Conservation (phyloP, 768 basidiomycete genomes). For the Epithele typhae region DNA sequence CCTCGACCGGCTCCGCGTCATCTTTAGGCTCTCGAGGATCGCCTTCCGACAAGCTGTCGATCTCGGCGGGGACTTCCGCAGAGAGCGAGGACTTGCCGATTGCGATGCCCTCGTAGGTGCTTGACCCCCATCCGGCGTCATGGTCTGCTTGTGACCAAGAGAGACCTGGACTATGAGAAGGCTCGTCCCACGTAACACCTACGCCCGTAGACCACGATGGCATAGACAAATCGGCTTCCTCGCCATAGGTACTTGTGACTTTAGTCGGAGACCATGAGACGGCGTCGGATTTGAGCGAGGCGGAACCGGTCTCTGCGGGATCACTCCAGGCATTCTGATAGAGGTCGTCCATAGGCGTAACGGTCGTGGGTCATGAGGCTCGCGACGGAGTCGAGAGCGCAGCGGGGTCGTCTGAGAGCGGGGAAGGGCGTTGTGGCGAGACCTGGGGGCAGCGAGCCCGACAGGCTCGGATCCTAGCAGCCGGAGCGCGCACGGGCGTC, state of each 20-base stretch:
- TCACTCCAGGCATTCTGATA: slow-evolving; percentile 73
- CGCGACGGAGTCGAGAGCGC: not conserved
- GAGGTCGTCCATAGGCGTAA: slow-evolving; percentile 60
- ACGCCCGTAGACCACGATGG: slow-evolving; percentile 54
- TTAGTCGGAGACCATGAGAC: slow-evolving; percentile 7
- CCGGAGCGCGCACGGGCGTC: too few relatives aligned
- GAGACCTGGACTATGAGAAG: slow-evolving; percentile 34
- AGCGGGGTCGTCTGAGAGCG: not conserved
- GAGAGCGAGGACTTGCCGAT: slow-evolving; percentile 24
- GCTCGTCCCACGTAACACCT: slow-evolving; percentile 43
- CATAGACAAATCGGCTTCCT: slow-evolving; percentile 51
- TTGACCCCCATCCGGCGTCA: slow-evolving; percentile 25
- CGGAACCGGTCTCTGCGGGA: slow-evolving; percentile 27
- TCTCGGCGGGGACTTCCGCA: too few relatives aligned
- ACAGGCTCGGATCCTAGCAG: too few relatives aligned
- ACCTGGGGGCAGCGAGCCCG: too few relatives aligned
- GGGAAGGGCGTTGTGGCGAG: too few relatives aligned
- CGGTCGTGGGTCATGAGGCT: slow-evolving; percentile 9
- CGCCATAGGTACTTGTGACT: slow-evolving; percentile 27
- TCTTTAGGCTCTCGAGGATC: too few relatives aligned
- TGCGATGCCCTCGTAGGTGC: slow-evolving; percentile 38
- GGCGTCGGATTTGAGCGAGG: not conserved
- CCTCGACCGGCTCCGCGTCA: too few relatives aligned
- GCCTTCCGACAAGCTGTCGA: too few relatives aligned
- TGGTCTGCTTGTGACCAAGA: slow-evolving; percentile 37